Evolutionary conservation across 2,329 filamentous ascomycete genomes (phyloP).

Genomic region (Fusarium decemcellulare): DNA sequence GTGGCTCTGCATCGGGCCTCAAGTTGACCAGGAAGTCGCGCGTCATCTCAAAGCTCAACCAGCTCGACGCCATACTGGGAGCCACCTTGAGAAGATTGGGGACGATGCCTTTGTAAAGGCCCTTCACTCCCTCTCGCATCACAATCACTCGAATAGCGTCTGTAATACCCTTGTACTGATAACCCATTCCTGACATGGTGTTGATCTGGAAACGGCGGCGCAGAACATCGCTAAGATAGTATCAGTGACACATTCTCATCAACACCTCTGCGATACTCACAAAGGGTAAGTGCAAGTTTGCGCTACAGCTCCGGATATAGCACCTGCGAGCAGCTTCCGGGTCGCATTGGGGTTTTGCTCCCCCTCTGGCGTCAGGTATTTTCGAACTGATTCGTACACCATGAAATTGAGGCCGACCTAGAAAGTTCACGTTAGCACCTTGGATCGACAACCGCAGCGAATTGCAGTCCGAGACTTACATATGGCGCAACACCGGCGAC

Average conservation of each 20-base stretch:
- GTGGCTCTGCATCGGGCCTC: constrained; percentile 58
- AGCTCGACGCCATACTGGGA: constrained; percentile 98
- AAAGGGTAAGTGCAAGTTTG: constrained; percentile 99
- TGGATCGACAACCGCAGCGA: too few species aligned
- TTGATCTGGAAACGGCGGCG: constrained; percentile 98
- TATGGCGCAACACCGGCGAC: constrained; percentile 97
- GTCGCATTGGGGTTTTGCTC: constrained; percentile 84
- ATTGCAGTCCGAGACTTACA: constrained; percentile 61
- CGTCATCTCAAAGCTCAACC: constrained; percentile 96
- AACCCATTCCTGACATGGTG: constrained; percentile 98
- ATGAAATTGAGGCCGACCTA: constrained; percentile 98
- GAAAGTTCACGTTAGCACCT: constrained; percentile 12
- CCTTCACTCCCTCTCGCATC: constrained; percentile 84
- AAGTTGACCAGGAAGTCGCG: constrained; percentile 85
- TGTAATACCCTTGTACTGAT: constrained; percentile 89
- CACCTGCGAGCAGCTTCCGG: constrained; percentile 90
- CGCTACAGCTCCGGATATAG: constrained; percentile 94
- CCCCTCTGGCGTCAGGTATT: constrained; percentile 88
- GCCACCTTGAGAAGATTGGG: constrained; percentile 97
- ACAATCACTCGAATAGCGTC: constrained; percentile 89
- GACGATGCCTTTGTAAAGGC: constrained; percentile 95
- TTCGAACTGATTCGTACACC: constrained; percentile 92
- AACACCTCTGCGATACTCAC: constrained; percentile 64
- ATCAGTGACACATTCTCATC: constrained; percentile 42
- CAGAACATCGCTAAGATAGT: constrained; percentile 80